These are phyloP conservation scores for Dendrobium officinale DNA, from an alignment of 106 monocot genomes.

Conservation along the genomic window DNA sequence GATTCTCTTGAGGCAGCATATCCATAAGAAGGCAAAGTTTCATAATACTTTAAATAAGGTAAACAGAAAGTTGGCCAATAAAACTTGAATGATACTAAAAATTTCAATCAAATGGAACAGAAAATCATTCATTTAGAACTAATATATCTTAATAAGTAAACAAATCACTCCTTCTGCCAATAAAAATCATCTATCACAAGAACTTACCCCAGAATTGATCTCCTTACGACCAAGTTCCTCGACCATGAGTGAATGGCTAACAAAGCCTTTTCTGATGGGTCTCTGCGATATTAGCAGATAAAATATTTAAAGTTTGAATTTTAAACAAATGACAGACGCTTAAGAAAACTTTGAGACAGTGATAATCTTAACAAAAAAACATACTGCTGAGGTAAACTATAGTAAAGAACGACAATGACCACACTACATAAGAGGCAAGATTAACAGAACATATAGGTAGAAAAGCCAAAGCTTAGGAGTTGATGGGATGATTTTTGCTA, in stretches of 20 bases:
- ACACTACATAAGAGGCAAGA: background rate
- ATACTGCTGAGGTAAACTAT: background rate
- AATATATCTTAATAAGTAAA: background rate
- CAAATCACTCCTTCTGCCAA: background rate
- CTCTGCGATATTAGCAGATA: conserved; percentile 29
- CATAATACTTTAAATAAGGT: background rate
- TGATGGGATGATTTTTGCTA: background rate
- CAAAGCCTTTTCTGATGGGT: conserved; percentile 79
- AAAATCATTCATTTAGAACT: conserved; percentile 2
- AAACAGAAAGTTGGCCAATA: background rate
- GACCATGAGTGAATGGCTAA: conserved; percentile 70
- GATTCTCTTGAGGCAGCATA: background rate
- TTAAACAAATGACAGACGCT: background rate
- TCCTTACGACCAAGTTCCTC: conserved; percentile 70
- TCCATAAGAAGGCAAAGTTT: background rate
- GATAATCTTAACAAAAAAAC: background rate
- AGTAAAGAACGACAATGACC: background rate
- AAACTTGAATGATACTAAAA: background rate
- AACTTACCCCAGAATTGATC: conserved; percentile 47
- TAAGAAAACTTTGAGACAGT: background rate
- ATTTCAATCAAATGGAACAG: background rate
- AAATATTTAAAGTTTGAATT: background rate
- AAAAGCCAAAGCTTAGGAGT: background rate
- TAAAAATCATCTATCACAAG: background rate
- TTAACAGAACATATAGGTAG: background rate